Evolutionary conservation across 2,329 filamentous ascomycete species (phyloP).

Genomic region (Diaporthe destruens): DNA sequence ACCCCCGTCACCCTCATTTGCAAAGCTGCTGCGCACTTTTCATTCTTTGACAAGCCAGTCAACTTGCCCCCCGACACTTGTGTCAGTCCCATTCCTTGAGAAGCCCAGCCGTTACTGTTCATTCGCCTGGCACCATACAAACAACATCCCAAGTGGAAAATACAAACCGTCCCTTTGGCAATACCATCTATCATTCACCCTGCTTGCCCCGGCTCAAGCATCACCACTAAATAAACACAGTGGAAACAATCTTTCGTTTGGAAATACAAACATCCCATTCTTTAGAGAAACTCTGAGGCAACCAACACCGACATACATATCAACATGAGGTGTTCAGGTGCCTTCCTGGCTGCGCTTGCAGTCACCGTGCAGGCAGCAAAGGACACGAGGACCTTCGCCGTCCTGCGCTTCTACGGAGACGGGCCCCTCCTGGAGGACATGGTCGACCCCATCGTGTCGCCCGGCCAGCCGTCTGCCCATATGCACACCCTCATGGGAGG

Average conservation of each 20-base stretch:
- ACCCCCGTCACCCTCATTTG: slow-evolving; percentile 14
- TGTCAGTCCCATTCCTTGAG: slow-evolving; percentile 20
- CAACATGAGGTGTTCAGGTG: slow-evolving; percentile 27
- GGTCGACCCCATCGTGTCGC: slow-evolving; percentile 76
- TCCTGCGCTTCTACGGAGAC: slow-evolving; percentile 78
- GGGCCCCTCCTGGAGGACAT: slow-evolving; percentile 71
- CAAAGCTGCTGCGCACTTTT: slow-evolving; percentile 41
- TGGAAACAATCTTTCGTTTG: not conserved
- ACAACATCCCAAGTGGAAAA: slow-evolving; percentile 17
- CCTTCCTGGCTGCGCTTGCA: slow-evolving; percentile 53
- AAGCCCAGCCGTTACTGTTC: not conserved
- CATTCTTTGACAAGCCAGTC: slow-evolving; percentile 24
- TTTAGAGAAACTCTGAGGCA: not conserved
- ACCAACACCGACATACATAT: not conserved
- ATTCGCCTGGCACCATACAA: not conserved
- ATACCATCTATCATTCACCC: slow-evolving; percentile 6
- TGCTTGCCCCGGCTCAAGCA: slow-evolving; percentile 54
- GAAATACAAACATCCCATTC: not conserved
- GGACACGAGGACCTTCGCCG: slow-evolving; percentile 69
- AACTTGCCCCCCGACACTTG: slow-evolving; percentile 21
- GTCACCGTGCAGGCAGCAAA: slow-evolving; percentile 57
- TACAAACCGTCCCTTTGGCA: not conserved
- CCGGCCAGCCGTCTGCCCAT: slow-evolving; percentile 70
- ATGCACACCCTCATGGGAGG: slow-evolving; percentile 80
- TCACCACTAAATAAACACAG: not conserved